Conservation (phyloP, 257 asterid genomes). For the Lantana camara region DNA sequence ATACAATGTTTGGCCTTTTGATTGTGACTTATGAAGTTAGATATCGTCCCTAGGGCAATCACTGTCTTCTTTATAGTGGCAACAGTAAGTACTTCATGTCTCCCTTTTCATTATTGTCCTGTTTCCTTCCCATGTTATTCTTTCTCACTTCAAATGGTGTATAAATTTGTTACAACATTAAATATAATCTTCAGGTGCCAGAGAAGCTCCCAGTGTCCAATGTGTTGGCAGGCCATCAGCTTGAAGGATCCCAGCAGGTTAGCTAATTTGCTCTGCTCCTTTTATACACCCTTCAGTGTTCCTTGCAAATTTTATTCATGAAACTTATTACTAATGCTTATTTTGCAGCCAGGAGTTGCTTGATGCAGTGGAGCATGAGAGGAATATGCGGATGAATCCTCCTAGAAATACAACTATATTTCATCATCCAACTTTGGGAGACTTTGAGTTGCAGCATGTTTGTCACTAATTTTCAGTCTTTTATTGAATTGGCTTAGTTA, state of each 20-base stretch:
- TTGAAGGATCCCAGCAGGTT: constrained; percentile 91
- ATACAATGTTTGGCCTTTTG: too few species aligned
- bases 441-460: constrained; percentile 95
- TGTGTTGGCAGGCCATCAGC: constrained; percentile 89
- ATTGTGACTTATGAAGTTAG: background rate
- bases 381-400: constrained; percentile 79
- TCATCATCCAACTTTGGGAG: constrained; percentile 95
- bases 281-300: background rate
- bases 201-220: constrained; percentile 93
- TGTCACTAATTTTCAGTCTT: constrained; percentile 23
- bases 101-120: background rate
- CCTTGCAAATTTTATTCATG: background rate
- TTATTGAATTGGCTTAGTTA: background rate
- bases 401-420: constrained; percentile 82
- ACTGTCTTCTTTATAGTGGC: background rate
- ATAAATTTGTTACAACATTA: background rate
- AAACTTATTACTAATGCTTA: constrained; percentile 16
- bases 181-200: constrained; percentile 64
- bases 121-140: background rate
- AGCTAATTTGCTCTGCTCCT: background rate
- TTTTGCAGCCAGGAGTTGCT: constrained; percentile 91
- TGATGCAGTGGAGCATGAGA: constrained; percentile 90
- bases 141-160: background rate
- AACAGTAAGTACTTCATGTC: background rate
- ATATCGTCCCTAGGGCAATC: background rate